Conservation (phyloP, 2,329 filamentous ascomycete genomes). For the Botryotinia calthae region DNA sequence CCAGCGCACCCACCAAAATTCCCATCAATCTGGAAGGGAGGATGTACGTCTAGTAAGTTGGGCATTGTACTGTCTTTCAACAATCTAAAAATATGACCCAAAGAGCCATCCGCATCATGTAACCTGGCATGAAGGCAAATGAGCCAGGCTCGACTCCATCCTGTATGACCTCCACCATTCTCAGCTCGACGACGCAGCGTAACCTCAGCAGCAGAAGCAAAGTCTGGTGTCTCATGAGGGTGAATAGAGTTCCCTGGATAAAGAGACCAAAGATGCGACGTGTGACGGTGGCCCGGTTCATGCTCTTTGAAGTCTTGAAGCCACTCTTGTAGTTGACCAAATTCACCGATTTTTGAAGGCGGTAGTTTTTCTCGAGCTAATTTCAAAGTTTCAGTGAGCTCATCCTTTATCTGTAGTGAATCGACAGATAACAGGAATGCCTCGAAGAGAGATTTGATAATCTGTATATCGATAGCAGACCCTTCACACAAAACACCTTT, state of each 20-base stretch:
- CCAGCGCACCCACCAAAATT: conserved; percentile 50
- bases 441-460: conserved; percentile 43
- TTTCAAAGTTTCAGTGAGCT: not conserved
- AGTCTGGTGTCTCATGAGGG: conserved; percentile 37
- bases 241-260: conserved; percentile 44
- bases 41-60: conserved; percentile 47
- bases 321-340: conserved; percentile 46
- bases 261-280: conserved; percentile 46
- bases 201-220: conserved; percentile 36
- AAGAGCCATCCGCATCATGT: conserved; percentile 41
- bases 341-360: conserved; percentile 32
- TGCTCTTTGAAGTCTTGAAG: conserved; percentile 41
- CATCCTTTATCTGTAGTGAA: not conserved
- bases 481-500: conserved; percentile 43
- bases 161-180: conserved; percentile 46
- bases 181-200: conserved; percentile 38
- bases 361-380: not conserved
- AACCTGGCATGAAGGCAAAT: conserved; percentile 46
- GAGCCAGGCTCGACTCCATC: conserved; percentile 50
- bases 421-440: conserved; percentile 31
- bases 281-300: conserved; percentile 47
- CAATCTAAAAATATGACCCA: conserved; percentile 42
- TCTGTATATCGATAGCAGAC: conserved; percentile 48
- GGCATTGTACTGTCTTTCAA: conserved; percentile 44
- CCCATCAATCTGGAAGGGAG: conserved; percentile 51